Percentiles rank a stretch among this genome's conserved stretches.
phyloP scores from a whole-genome alignment of 2,329 filamentous ascomycete genomes.

The Hymenoscyphus fraxineus region DNA sequence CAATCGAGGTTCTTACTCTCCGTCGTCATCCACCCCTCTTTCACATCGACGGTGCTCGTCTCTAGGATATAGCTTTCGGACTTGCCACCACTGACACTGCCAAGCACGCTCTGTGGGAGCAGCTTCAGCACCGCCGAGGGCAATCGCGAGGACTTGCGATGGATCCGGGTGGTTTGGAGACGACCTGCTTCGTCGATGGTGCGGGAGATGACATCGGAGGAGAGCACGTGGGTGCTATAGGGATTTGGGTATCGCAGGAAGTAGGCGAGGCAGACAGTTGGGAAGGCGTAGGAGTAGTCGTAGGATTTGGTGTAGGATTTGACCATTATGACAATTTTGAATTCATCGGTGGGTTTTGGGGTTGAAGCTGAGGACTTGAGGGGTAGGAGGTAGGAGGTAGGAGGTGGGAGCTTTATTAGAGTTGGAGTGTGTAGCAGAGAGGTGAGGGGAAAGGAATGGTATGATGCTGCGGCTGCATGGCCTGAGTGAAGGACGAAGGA shows the following conservation, averaged over 20 bases:
- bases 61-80: slow-evolving; percentile 75
- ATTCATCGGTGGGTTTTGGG: slow-evolving; percentile 20
- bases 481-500: slow-evolving; percentile 1
- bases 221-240: slow-evolving; percentile 76
- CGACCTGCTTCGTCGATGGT: slow-evolving; percentile 72
- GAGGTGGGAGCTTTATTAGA: slow-evolving; percentile 4
- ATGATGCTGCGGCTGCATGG: slow-evolving; percentile 6
- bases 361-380: slow-evolving; percentile 9
- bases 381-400: slow-evolving; percentile 1
- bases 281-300: slow-evolving; percentile 76
- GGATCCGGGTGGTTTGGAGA: slow-evolving; percentile 73
- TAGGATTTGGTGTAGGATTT: slow-evolving; percentile 53
- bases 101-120: slow-evolving; percentile 59
- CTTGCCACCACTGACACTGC: slow-evolving; percentile 54
- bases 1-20: slow-evolving; percentile 80
- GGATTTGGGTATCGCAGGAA: slow-evolving; percentile 87
- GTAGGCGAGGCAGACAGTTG: slow-evolving; percentile 82
- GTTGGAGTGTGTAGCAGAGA: slow-evolving; percentile 8
- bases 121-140: slow-evolving; percentile 72
- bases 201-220: slow-evolving; percentile 76
- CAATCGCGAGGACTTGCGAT: slow-evolving; percentile 77
- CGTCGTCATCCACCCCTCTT: slow-evolving; percentile 77
- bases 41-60: slow-evolving; percentile 73
- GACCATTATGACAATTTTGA: slow-evolving; percentile 31
- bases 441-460: slow-evolving; percentile 12